Evolutionary conservation across 371 early-diverging fungal species (phyloP).

Genomic region (Conidiobolus incongruus): DNA sequence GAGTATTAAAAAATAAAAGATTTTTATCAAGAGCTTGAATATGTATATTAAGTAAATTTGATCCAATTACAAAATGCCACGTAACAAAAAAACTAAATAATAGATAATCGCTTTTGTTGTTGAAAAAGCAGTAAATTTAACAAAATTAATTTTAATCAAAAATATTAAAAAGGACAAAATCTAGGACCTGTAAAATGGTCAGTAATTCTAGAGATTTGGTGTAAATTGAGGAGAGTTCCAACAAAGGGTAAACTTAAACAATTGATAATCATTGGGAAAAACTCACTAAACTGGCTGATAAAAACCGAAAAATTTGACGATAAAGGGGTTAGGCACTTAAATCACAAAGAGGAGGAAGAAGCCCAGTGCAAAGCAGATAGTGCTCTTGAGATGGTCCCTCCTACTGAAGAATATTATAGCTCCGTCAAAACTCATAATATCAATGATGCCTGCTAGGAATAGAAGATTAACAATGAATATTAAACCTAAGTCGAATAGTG

Average conservation of each 20-base stretch:
- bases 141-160: too few relatives aligned
- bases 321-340: constrained; percentile 71
- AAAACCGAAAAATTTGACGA: constrained; percentile 83
- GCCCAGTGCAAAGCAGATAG: constrained; percentile 76
- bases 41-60: too few relatives aligned
- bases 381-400: constrained; percentile 63
- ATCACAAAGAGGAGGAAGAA: constrained; percentile 66
- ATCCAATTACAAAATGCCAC: too few relatives aligned
- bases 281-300: constrained; percentile 91
- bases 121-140: too few relatives aligned
- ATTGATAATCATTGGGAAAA: constrained; percentile 78
- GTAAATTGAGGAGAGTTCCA: constrained; percentile 60
- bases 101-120: too few relatives aligned
- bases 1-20: too few relatives aligned
- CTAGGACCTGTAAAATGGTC: too few relatives aligned
- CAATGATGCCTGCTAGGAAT: constrained; percentile 68
- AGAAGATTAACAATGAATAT: constrained; percentile 91
- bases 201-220: constrained; percentile 43
- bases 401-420: constrained; percentile 66
- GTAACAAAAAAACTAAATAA: too few relatives aligned
- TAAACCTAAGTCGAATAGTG: constrained; percentile 80
- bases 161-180: too few relatives aligned
- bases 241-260: constrained; percentile 75
- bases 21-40: too few relatives aligned
- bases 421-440: constrained; percentile 69